These are phyloP conservation scores for Lophiotrema nucula DNA, from an alignment of 495 filamentous ascomycete genomes.

Conservation along the genomic window DNA sequence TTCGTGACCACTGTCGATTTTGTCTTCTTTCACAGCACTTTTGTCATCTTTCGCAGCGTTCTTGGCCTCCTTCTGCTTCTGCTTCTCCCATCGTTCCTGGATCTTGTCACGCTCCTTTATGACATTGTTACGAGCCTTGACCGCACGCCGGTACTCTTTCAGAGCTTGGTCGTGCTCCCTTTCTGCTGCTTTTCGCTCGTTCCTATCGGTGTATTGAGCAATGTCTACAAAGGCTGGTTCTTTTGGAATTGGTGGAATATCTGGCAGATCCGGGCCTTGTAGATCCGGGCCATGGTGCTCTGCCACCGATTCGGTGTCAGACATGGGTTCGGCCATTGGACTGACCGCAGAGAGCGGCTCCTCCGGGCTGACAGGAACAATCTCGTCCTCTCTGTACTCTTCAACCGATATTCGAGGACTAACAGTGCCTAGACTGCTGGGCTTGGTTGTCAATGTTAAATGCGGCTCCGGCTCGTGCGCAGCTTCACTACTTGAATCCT, in stretches of 20 bases:
- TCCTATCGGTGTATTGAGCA: constrained; percentile 56
- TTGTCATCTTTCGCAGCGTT: constrained; percentile 4
- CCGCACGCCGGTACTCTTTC: constrained; percentile 59
- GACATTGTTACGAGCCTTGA: constrained; percentile 63
- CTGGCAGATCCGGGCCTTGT: constrained; percentile 30
- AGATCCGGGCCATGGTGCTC: too few species aligned
- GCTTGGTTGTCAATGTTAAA: neutral
- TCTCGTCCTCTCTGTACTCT: constrained; percentile 39
- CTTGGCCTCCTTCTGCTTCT: constrained; percentile 32
- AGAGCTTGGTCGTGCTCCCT: constrained; percentile 56
- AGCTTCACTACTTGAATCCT: neutral
- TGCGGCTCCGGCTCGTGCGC: neutral
- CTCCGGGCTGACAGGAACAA: constrained; percentile 22
- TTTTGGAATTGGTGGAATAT: constrained; percentile 41
- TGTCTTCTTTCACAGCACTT: neutral
- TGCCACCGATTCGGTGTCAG: neutral
- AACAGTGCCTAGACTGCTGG: neutral
- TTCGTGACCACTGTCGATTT: constrained; percentile 56
- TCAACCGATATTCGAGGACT: constrained; percentile 50
- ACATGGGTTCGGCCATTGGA: constrained; percentile 24
- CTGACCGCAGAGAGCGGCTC: constrained; percentile 20
- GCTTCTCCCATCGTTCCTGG: constrained; percentile 46
- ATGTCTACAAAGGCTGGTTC: constrained; percentile 51
- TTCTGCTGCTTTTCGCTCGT: constrained; percentile 62
- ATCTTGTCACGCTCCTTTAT: constrained; percentile 60